Conservation (phyloP, 2,329 filamentous ascomycete genomes). For the Cryphonectria naterciae region DNA sequence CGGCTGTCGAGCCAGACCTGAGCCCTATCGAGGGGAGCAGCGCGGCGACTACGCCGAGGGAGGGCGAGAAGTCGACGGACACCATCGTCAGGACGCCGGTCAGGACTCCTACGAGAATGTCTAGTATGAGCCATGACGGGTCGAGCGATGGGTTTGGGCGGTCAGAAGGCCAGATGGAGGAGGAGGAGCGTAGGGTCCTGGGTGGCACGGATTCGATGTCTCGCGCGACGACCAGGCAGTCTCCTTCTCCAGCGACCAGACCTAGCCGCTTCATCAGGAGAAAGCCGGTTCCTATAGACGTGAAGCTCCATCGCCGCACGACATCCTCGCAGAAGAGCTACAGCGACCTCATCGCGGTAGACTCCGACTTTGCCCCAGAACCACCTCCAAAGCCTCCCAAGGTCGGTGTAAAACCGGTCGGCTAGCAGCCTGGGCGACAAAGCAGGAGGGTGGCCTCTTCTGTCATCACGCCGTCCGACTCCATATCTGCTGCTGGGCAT, state of each 20-base stretch:
- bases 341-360: conserved; percentile 45
- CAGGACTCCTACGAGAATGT: conserved; percentile 9
- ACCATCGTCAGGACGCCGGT: conserved; percentile 25
- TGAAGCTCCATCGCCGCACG: neutral
- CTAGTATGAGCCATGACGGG: conserved; percentile 5
- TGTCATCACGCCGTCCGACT: conserved; percentile 24
- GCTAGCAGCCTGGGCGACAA: conserved; percentile 19
- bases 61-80: conserved; percentile 18
- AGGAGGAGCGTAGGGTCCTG: no score
- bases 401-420: conserved; percentile 34
- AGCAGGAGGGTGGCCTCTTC: neutral
- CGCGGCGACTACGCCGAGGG: conserved; percentile 34
- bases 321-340: conserved; percentile 35
- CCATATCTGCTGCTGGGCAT: conserved; percentile 15
- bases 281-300: neutral
- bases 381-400: conserved; percentile 35
- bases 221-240: neutral
- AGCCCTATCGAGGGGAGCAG: conserved; percentile 51
- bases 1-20: conserved; percentile 52
- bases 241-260: neutral
- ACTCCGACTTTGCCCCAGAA: conserved; percentile 38
- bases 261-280: neutral
- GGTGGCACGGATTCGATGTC: neutral
- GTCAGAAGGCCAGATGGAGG: neutral
- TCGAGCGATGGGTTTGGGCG: neutral